Base-by-base conservation (phyloP, 2,329 filamentous ascomycete genomes). In the Seiridium unicorne region DNA sequence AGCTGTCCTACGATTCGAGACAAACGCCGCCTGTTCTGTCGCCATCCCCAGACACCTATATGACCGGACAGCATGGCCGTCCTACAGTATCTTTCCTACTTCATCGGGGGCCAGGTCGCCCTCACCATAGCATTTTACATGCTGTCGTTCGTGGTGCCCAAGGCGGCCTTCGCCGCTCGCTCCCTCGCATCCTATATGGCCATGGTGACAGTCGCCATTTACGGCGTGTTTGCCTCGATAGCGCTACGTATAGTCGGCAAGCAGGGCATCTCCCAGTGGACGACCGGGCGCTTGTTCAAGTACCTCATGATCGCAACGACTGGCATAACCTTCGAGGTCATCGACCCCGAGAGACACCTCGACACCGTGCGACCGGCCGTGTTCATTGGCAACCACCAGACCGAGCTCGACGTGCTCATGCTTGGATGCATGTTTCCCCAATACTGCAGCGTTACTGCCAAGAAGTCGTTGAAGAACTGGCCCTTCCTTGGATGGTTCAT, bases 401-500 rank as follows among this genome's bases (percentile, higher is more conserved):
- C 91, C 31, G 95, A 98, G 78, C 86, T 99, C 66, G 95, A 99
- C 72, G 91, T 99, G 46, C 83, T 97, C 61, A 90, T 97, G 86
- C 84, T 99, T 35, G 95, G 93, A 63, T 81, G 83, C 76, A 86
- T 97, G 70, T 98, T 97, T 77, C 95, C 95, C 53, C 88, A 87
- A 69, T 93, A 96, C 81, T 96, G 91, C 81, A 93, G 89, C 70
- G 90, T 99, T 61, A 97, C 94, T 32, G 93, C 94, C 51, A 99
- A 99, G 84, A 88, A 88, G 70, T 90, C 87, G 59, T 80, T 99
- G 70, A 90, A 89, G 74, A 87, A 83, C 63, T 79, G 90, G 42
- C 95, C 95, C 1, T 86, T 99, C 73, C 81, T 99, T 59, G 95
- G 95, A 62, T 97, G 92, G 93, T 99, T 97, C 79, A 99, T 92